Base-by-base conservation (phyloP, 495 filamentous ascomycete species). In the Neurospora terricola region DNA sequence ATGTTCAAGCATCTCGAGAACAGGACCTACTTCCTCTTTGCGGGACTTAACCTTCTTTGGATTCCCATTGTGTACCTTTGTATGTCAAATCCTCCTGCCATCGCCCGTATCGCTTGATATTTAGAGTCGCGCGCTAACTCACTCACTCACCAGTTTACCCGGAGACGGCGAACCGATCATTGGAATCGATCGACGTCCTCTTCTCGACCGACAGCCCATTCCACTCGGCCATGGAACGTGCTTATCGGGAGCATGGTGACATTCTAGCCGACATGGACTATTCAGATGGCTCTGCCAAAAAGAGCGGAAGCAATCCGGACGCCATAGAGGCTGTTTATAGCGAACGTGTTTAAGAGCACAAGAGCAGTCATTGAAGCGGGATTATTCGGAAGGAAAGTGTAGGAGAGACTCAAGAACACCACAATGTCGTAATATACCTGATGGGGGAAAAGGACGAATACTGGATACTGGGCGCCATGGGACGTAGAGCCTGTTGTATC, bases 111-210 rank as follows among this genome's bases (percentile, higher is more conserved):
- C 69, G 45, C 45, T 21, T 9, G 68, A 38, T 38, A 21, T 30
- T 16, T 27, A 62, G 70, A 30, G 69, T 21, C 38, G 66, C 38
- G 66, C 70, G 42, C 74, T 75, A 75, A 75, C 45, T 69, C 40
- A 36, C 30, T 38, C 16, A 6, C 38, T 34, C 16, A 38, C 69
- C 74, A 75, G 74, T 92, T 81, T 92, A 91, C 78, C 91, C 91
- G 8, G 91, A 93, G 77, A 93, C 91, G 0, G 87, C 89, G 6
- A 88, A 88, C 74, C 88, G 91, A 70, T 90, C 87, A 14, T 84
- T 93, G 21, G 91, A 93, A 74, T 90, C 92, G 77, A 90, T 93
- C 82, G 91, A 93, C 74, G 84, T 83, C 71, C 90, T 92, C 78
- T 92, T 93, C 78, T 73, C 74, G 14, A 73, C 74, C 54, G 40